Evolutionary conservation across 352 stramenopile species (phyloP), one percentile per base, ranked within the genome.

Genomic region (Pelagophyceae sp.): DNA sequence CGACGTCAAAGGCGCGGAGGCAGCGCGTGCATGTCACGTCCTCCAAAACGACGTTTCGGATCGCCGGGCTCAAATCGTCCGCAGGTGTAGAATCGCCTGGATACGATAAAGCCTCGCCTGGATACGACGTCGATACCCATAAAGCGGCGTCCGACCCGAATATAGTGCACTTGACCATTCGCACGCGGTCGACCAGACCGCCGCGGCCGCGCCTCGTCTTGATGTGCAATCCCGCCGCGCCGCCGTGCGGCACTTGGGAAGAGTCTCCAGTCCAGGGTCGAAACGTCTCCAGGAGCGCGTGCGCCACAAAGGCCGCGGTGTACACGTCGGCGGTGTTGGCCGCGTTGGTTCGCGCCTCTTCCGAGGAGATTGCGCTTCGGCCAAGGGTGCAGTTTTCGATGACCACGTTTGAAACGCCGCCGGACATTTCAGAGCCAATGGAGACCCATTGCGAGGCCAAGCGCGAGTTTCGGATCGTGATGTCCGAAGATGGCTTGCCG

Each of bases 361-460:
- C 45, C 45, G 45, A 54, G 45, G 45, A 54, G 45, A 23, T 23
- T 11, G 45, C 45, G 45, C 11, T 23, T 11, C 45, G 11, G 45
- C 45, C 45, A 31, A 71, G n/a, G 61, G 61, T 45, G 61, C 33
- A 45, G 61, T 71, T 71, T 1, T 71, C 29, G 33, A 71, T 27
- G 1, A 27, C n/a, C 2, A 71, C 61, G 61, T 40, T 31, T 27
- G 3, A 2, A 11, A 71, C 31, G 33, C 31, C 61, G 61, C 61
- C 61, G 61, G 19, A 20, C 29, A 40, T 38, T 25, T 71, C 61
- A 5, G 61, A 71, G 19, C 61, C 61, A 31, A 71, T 71, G 31
- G 61, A 37, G 19, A 71, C 3, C 61, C 61, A 71, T 31, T 71
- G 19, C 1, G 5, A 27, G 3, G n/a, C n/a, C 3, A 71, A 25